phyloP scores from a whole-genome alignment of 1,139 yeast species.

The Entelexis paramagnoliae region DNA sequence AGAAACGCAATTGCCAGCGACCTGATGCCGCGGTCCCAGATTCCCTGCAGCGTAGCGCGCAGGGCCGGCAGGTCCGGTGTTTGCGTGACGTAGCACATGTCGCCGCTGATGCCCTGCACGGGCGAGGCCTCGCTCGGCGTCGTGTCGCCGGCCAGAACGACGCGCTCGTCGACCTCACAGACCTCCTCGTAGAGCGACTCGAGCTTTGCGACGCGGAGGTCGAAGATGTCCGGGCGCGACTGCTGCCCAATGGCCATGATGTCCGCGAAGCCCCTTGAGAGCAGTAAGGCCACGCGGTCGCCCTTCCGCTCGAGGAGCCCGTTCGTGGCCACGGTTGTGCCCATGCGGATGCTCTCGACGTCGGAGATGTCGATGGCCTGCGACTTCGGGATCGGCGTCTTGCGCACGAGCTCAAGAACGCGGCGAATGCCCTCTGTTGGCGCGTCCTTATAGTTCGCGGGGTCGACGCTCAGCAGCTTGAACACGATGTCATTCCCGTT shows the following conservation, averaged over 20 bases:
- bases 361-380: constrained; percentile 38
- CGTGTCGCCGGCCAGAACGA: constrained; percentile 56
- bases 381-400: constrained; percentile 38
- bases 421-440: constrained; percentile 85
- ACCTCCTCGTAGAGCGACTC: constrained; percentile 53
- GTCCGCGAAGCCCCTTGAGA: constrained; percentile 60
- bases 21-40: constrained; percentile 47
- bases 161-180: constrained; percentile 61
- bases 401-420: constrained; percentile 51
- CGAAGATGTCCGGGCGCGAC: constrained; percentile 60
- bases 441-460: constrained; percentile 75
- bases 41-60: constrained; percentile 33
- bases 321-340: constrained; percentile 74
- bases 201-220: constrained; percentile 49
- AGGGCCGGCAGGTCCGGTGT: constrained; percentile 40
- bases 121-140: constrained; percentile 31
- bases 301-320: constrained; percentile 64
- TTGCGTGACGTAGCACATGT: constrained; percentile 46
- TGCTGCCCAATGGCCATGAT: constrained; percentile 60
- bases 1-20: constrained; percentile 59
- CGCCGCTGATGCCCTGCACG: constrained; percentile 54
- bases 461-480: constrained; percentile 77
- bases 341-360: constrained; percentile 57
- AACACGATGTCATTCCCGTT: constrained; percentile 45
- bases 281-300: constrained; percentile 50